A percentile compares a stretch with the other conserved stretches of the same genome.
These are phyloP conservation scores for Isabelozyma rhagii DNA, from an alignment of 805 yeast species.

Conservation along the genomic window DNA sequence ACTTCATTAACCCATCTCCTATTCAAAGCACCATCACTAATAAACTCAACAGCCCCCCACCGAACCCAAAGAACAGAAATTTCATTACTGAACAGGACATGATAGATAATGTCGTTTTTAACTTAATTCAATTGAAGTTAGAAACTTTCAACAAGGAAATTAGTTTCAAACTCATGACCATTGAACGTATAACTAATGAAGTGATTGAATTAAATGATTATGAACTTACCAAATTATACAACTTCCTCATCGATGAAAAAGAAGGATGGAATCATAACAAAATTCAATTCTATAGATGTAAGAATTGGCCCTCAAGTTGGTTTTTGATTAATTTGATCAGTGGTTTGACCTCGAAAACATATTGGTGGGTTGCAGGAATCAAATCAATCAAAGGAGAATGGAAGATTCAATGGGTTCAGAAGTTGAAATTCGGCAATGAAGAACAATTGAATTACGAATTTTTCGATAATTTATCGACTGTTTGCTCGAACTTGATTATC, in stretches of 20 bases:
- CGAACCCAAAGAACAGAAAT: conserved; percentile 11
- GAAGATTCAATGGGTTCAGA: conserved; percentile 51
- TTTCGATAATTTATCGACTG: conserved; percentile 36
- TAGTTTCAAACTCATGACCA: conserved; percentile 54
- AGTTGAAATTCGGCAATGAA: conserved; percentile 13
- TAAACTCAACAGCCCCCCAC: conserved; percentile 25
- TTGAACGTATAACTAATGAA: conserved; percentile 67
- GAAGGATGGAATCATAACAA: conserved; percentile 3
- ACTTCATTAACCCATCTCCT: conserved; percentile 37
- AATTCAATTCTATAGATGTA: conserved; percentile 42
- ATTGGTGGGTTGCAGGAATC: conserved; percentile 55
- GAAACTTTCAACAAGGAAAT: conserved; percentile 50
- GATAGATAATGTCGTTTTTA: conserved; percentile 26
- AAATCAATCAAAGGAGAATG: conserved; percentile 51
- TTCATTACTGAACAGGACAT: conserved; percentile 29
- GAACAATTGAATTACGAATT: conserved; percentile 25
- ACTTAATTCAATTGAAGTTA: conserved; percentile 45
- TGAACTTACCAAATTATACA: conserved; percentile 43
- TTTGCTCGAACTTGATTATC: conserved; percentile 46
- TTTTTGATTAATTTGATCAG: conserved; percentile 41
- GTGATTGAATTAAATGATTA: conserved; percentile 47
- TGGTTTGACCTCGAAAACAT: conserved; percentile 33
- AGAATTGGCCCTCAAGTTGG: conserved; percentile 59
- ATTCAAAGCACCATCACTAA: conserved; percentile 29
- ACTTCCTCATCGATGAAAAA: conserved; percentile 18